These are phyloP conservation scores for Populus hybrid DNA, from an alignment of 441 rosid genomes.

Conservation along the genomic window DNA sequence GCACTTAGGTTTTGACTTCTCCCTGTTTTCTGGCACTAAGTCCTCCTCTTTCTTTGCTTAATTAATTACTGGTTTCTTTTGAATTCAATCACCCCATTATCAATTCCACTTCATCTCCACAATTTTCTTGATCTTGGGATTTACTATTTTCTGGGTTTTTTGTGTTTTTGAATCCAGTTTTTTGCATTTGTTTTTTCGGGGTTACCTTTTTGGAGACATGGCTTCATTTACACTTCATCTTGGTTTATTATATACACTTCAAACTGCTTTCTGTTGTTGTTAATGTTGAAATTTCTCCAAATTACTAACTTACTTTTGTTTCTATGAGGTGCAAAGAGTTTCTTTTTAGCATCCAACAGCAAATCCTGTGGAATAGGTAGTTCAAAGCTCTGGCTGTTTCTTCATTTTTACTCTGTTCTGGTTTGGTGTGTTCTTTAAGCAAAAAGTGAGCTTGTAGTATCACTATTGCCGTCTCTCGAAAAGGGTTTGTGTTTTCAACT, in stretches of 20 bases:
- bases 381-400: background rate
- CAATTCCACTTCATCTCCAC: background rate
- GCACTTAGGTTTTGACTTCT: conserved; percentile 26
- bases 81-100: background rate
- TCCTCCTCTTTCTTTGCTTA: background rate
- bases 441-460: conserved; percentile 13
- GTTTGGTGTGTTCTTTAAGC: conserved; percentile 14
- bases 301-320: background rate
- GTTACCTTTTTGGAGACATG: background rate
- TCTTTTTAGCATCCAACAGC: background rate
- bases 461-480: conserved; percentile 9
- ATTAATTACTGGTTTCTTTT: background rate
- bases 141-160: background rate
- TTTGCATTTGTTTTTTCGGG: background rate
- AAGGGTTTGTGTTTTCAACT: conserved; percentile 16
- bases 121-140: background rate
- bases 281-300: conserved; percentile 5
- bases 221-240: conserved; percentile 17
- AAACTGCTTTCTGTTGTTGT: background rate
- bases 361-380: background rate
- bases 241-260: background rate
- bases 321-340: background rate
- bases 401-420: conserved; percentile 7
- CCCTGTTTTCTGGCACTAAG: conserved; percentile 8
- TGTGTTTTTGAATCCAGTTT: conserved; percentile 7